These are phyloP conservation scores for Verticillium nonalfalfae DNA, from an alignment of 2,329 filamentous ascomycete species.

Conservation along the genomic window DNA sequence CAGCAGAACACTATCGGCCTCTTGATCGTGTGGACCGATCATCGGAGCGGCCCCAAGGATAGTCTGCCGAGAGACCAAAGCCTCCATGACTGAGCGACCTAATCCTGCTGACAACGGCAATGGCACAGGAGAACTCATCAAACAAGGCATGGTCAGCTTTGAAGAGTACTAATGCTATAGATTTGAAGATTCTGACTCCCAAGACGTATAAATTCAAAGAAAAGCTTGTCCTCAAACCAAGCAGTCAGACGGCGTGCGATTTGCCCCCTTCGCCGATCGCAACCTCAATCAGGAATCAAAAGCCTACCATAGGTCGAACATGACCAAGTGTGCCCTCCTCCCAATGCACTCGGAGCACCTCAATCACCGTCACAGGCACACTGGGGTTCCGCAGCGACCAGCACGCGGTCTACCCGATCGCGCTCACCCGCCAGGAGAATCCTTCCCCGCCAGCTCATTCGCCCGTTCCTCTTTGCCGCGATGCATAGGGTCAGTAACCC, in stretches of 20 bases:
- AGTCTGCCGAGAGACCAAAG: background rate
- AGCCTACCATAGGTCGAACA: background rate
- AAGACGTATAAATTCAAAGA: too few relatives aligned
- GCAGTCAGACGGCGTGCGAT: background rate
- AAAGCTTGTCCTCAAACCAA: too few relatives aligned
- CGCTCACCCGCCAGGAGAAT: background rate
- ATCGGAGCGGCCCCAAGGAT: background rate
- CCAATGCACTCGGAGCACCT: background rate
- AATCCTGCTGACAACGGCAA: background rate
- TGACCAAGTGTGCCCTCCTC: background rate
- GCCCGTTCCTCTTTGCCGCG: background rate
- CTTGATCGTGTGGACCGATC: background rate
- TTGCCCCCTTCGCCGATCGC: background rate
- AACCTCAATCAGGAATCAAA: background rate
- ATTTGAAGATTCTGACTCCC: too few relatives aligned
- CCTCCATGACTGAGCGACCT: background rate
- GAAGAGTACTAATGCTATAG: too few relatives aligned
- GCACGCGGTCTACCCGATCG: background rate
- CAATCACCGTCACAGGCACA: background rate
- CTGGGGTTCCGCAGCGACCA: background rate
- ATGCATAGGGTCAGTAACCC: background rate
- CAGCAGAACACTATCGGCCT: background rate
- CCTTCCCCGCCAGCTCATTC: background rate
- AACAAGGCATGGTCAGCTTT: too few relatives aligned
- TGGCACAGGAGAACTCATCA: background rate